These are phyloP conservation scores for Diplocarpon mali DNA, from an alignment of 2,329 filamentous ascomycete genomes.

Conservation along the genomic window DNA sequence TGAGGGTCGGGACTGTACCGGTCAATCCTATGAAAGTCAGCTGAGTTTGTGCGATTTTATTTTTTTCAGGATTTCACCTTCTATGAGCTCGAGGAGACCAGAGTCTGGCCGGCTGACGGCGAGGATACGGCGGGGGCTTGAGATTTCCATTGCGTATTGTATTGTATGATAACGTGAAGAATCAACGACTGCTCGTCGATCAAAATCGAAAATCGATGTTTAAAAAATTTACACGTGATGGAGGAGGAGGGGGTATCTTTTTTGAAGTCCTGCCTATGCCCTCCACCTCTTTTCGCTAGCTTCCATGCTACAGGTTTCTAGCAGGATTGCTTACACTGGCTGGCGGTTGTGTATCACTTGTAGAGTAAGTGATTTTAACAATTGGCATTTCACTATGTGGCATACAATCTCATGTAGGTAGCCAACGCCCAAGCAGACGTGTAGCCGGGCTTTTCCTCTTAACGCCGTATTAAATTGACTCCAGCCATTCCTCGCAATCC, in stretches of 20 bases:
- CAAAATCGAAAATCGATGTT: no score
- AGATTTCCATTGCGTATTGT: constrained; percentile 27
- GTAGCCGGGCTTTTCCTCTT: constrained; percentile 16
- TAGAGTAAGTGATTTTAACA: background rate
- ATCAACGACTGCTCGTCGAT: background rate
- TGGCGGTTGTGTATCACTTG: no score
- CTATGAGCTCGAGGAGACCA: constrained; percentile 39
- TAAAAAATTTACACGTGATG: no score
- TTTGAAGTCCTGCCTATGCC: no score
- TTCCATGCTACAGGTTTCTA: no score
- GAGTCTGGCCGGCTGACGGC: constrained; percentile 36
- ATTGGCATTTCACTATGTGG: constrained; percentile 6
- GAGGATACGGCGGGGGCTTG: constrained; percentile 45
- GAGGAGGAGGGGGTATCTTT: no score
- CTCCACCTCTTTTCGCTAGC: no score
- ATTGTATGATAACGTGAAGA: constrained; percentile 1
- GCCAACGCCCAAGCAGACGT: constrained; percentile 8
- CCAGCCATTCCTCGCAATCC: constrained; percentile 7
- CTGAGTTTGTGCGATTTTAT: background rate
- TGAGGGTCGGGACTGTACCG: constrained; percentile 31
- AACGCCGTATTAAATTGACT: constrained; percentile 20
- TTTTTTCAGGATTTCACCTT: constrained; percentile 32
- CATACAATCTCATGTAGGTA: constrained; percentile 2
- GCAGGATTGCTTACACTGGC: no score
- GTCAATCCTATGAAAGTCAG: constrained; percentile 38